These are phyloP conservation scores for Achaetomiella virescens DNA, from an alignment of 495 filamentous ascomycete species.

Conservation along the genomic window DNA sequence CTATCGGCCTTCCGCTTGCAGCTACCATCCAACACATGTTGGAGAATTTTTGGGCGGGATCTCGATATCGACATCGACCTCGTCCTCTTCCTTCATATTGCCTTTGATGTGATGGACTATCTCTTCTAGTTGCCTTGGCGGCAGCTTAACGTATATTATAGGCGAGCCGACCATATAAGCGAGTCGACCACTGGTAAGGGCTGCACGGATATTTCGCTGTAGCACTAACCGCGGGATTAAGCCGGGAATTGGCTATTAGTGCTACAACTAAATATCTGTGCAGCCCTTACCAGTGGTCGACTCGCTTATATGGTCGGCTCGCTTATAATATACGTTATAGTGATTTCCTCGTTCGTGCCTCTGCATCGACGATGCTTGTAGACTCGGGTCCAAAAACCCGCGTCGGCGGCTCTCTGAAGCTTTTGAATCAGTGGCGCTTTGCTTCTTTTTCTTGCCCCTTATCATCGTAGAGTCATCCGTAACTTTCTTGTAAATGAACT, in stretches of 20 bases:
- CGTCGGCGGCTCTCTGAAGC: conserved; percentile 8
- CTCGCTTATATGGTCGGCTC: too few species aligned
- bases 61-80: conserved; percentile 5
- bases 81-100: conserved; percentile 8
- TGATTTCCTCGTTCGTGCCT: conserved; percentile 10
- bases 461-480: not conserved
- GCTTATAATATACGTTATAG: too few species aligned
- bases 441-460: conserved; percentile 9
- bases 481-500: conserved; percentile 4
- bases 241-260: too few species aligned
- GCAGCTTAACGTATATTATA: too few species aligned
- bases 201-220: too few species aligned
- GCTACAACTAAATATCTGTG: too few species aligned
- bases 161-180: too few species aligned
- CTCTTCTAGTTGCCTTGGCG: conserved; percentile 8
- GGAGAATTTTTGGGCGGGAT: conserved; percentile 2
- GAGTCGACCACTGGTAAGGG: too few species aligned
- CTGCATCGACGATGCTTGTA: conserved; percentile 10
- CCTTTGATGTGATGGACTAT: conserved; percentile 11
- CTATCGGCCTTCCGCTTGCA: conserved; percentile 6
- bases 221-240: too few species aligned
- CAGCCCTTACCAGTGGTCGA: too few species aligned
- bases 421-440: conserved; percentile 10
- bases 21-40: conserved; percentile 10
- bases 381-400: conserved; percentile 5